A percentile compares a stretch with the other conserved stretches of the same genome.
Conservation (phyloP, 148 eudicot species). For the Camellia granthamiana region DNA sequence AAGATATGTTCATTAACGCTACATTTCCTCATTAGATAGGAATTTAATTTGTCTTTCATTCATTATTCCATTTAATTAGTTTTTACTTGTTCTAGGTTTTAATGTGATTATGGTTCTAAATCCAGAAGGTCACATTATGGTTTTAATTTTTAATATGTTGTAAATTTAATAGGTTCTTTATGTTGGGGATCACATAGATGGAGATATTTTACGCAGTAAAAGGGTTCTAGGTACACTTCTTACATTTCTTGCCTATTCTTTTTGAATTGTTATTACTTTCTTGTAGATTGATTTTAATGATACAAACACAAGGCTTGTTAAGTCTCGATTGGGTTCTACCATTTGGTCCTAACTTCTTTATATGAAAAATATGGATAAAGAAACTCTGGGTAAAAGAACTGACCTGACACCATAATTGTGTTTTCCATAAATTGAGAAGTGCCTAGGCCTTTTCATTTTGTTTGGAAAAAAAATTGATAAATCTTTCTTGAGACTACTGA, state of each 20-base stretch:
- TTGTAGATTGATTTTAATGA: background rate
- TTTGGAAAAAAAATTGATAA: background rate
- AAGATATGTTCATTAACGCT: background rate
- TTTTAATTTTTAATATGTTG: constrained; percentile 3
- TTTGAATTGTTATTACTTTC: background rate
- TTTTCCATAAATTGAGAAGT: background rate
- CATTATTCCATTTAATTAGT: background rate
- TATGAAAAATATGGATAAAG: background rate
- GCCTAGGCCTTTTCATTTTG: background rate
- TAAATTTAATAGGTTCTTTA: constrained; percentile 63
- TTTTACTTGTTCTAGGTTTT: background rate
- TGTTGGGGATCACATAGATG: constrained; percentile 31
- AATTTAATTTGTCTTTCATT: background rate
- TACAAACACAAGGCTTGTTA: background rate
- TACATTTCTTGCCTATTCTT: constrained; percentile 1
- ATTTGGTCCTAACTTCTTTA: background rate
- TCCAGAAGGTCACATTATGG: too few species aligned
- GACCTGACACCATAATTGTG: background rate
- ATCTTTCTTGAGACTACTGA: background rate
- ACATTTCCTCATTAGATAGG: background rate
- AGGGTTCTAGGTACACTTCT: constrained; percentile 70
- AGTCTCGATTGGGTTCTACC: background rate
- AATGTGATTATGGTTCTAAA: background rate
- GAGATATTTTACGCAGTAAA: constrained; percentile 93
- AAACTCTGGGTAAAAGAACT: background rate